Base-by-base conservation (phyloP, 495 filamentous ascomycete genomes). In the Amphirosellinia nigrospora region DNA sequence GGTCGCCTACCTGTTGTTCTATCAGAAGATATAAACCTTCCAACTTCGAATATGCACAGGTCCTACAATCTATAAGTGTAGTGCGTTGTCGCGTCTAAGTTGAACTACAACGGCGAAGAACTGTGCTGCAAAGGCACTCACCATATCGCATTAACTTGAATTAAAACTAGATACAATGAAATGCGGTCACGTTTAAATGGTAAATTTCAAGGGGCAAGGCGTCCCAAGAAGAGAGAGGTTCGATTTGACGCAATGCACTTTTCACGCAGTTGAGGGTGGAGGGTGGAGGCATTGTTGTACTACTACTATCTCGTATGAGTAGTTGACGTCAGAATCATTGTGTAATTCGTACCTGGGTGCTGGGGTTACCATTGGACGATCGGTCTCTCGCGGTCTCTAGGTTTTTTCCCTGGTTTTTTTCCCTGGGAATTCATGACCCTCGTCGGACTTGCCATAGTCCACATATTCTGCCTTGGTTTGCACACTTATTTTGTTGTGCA, bases 1-100 rank as follows among this genome's bases (percentile, higher is more conserved):
- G 83, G 94, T 97, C 64, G 96, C 96, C 16, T 99, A 99, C 80
- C 87, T 99, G 70, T 80, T 99, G 77, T 96, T 99, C 81, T 99
- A 99, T 79, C 90, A 97, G 82, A 89, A 87, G 71, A 88, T 97
- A 76, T 89, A 71, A 78, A 36, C 5, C 23, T 38, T 48, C 28
- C 1, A 19, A 30, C n/a, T 28, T 43, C 38, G 26, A 32, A n/a
- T 10, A 56, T 21, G 19, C 41, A 45, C 23, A 21, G 23, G 4
- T 10, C 26, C 26, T 16, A 55, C 46, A 21, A 21, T 23, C 26
- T 28, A 21, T 21, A 36, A 36, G 16, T 48, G 23, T 23, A 58
- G 38, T 21, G 43, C 15, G 36, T 7, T 13, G 38, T 50, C 23
- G 8, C 23, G 30, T 69, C 41, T 50, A 26, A 28, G 38, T 32